Percentiles rank a stretch among this genome's conserved stretches.
These are phyloP conservation scores for Amborella trichopoda DNA, from an alignment of 164 flowering plant species.

Conservation along the genomic window DNA sequence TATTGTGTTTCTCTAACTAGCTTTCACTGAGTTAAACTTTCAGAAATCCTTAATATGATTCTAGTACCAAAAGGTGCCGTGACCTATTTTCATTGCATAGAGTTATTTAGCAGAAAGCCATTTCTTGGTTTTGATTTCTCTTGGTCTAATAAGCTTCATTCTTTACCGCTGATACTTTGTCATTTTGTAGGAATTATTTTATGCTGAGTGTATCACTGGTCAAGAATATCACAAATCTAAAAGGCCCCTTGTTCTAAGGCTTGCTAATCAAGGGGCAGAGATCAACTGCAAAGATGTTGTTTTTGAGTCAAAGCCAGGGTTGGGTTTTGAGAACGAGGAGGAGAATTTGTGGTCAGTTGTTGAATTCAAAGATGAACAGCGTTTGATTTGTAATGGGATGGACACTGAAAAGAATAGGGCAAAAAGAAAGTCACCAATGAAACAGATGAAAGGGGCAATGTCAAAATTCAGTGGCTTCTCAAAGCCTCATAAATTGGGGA, in stretches of 20 bases:
- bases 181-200: constrained; percentile 50
- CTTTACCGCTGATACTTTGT: background rate
- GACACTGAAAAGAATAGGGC: constrained; percentile 25
- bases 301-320: constrained; percentile 17
- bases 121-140: constrained; percentile 1
- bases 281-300: constrained; percentile 56
- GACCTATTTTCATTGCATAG: too few relatives aligned
- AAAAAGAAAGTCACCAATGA: constrained; percentile 34
- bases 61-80: too few relatives aligned
- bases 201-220: constrained; percentile 72
- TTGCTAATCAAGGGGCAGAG: constrained; percentile 85
- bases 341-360: constrained; percentile 87
- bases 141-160: too few relatives aligned
- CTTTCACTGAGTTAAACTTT: too few relatives aligned
- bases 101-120: too few relatives aligned
- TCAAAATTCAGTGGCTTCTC: constrained; percentile 34
- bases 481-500: constrained; percentile 27
- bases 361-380: constrained; percentile 54
- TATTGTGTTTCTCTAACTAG: too few relatives aligned
- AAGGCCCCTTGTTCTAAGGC: constrained; percentile 74
- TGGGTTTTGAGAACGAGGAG: constrained; percentile 29
- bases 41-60: too few relatives aligned
- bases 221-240: constrained; percentile 86
- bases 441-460: constrained; percentile 59
- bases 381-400: constrained; percentile 22